Conservation (phyloP, 345 rosid genomes). For the Citrus glauca region DNA sequence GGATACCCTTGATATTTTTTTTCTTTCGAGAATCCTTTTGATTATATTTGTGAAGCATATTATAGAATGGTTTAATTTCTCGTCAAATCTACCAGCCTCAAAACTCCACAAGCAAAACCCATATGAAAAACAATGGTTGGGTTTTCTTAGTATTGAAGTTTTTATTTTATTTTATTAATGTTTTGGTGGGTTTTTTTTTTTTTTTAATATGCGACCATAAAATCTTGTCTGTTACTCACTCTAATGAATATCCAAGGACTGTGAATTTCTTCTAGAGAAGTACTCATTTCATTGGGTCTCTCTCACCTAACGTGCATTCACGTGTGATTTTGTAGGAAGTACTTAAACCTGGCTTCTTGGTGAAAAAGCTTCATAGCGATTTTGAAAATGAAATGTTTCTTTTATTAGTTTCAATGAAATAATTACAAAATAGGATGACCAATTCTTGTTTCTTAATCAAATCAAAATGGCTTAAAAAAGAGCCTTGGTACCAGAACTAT, state of each 20-base stretch:
- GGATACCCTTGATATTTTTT: too few relatives aligned
- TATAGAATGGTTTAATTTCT: not conserved
- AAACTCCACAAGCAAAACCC: not conserved
- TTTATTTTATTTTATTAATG: not conserved
- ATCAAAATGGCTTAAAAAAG: too few relatives aligned
- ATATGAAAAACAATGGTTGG: not conserved
- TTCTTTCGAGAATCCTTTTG: too few relatives aligned
- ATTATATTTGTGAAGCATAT: not conserved
- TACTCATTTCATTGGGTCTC: not conserved
- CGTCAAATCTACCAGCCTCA: conserved; percentile 13
- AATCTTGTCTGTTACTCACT: not conserved
- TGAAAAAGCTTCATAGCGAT: not conserved
- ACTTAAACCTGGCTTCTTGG: not conserved
- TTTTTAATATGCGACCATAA: not conserved
- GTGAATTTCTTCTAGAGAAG: not conserved
- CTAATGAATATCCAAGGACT: too few relatives aligned
- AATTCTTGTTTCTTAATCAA: too few relatives aligned
- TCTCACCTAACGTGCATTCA: not conserved
- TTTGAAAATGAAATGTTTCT: not conserved
- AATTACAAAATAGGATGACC: too few relatives aligned
- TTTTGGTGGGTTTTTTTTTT: not conserved
- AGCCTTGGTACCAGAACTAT: too few relatives aligned
- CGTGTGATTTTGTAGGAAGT: not conserved
- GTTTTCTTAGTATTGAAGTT: not conserved
- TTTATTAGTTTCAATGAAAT: too few relatives aligned